These are phyloP conservation scores for Aleurites moluccanus DNA, from an alignment of 441 rosid species.

Conservation along the genomic window DNA sequence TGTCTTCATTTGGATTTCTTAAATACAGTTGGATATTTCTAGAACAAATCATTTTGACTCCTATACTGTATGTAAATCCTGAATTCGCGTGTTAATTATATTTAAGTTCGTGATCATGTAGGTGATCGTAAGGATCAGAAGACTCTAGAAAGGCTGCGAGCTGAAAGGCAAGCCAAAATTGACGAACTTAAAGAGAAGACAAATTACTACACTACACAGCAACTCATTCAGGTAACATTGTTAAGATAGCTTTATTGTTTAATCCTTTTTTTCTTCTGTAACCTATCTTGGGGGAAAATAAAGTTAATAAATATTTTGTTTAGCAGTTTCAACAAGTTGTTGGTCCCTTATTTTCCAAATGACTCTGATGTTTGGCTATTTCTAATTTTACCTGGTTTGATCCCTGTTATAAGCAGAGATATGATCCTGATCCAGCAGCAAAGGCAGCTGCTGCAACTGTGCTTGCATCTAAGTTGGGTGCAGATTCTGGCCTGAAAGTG, in stretches of 20 bases:
- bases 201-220: constrained; percentile 88
- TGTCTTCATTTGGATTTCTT: not conserved
- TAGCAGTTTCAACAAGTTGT: too few species aligned
- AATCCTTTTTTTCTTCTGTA: not conserved
- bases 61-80: not conserved
- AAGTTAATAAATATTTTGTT: too few species aligned
- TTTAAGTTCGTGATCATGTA: constrained; percentile 19
- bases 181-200: constrained; percentile 92
- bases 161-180: constrained; percentile 86
- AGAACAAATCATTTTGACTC: not conserved
- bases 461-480: constrained; percentile 90
- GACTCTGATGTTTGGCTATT: not conserved
- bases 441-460: constrained; percentile 96
- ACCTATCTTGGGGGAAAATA: not conserved
- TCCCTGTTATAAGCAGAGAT: constrained; percentile 55
- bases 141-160: constrained; percentile 75
- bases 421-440: constrained; percentile 97
- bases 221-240: constrained; percentile 75
- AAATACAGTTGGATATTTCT: not conserved
- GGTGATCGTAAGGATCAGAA: constrained; percentile 87
- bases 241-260: not conserved
- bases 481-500: constrained; percentile 87
- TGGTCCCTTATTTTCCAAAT: too few species aligned
- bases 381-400: not conserved
- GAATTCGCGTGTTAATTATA: constrained; percentile 6